A percentile compares a stretch with the other conserved stretches of the same genome.
Conservation (phyloP, 1,139 yeast species). For the Sugiyamaella neomexicana region DNA sequence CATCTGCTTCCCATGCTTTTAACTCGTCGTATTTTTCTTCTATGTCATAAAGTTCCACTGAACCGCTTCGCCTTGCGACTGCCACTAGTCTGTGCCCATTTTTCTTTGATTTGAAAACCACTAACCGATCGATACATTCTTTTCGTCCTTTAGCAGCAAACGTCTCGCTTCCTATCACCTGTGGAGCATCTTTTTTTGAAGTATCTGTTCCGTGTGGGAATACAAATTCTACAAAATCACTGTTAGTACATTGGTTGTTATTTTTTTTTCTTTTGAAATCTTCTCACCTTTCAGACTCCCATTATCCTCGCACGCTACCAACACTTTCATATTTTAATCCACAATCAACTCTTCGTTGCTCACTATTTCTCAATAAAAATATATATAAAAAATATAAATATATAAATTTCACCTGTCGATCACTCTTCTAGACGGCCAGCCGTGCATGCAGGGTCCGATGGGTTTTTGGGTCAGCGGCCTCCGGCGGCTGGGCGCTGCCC, state of each 20-base stretch:
- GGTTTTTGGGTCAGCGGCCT: too few species aligned
- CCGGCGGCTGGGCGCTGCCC: too few species aligned
- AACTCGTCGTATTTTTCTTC: slow-evolving; percentile 22
- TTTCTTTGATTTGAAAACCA: slow-evolving; percentile 20
- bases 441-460: slow-evolving; percentile 8
- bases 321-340: slow-evolving; percentile 37
- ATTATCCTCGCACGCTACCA: slow-evolving; percentile 42
- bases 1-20: slow-evolving; percentile 15
- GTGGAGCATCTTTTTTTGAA: slow-evolving; percentile 34
- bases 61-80: slow-evolving; percentile 33
- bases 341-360: neutral
- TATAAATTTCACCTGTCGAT: slow-evolving; percentile 12
- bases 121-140: slow-evolving; percentile 33
- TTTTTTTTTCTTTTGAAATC: too few species aligned
- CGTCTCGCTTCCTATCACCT: slow-evolving; percentile 32
- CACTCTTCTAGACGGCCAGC: neutral
- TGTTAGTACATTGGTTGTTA: neutral
- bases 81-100: slow-evolving; percentile 24
- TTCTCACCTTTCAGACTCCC: slow-evolving; percentile 38
- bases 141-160: slow-evolving; percentile 34
- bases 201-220: slow-evolving; percentile 39
- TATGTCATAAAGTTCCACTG: slow-evolving; percentile 27
- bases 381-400: neutral
- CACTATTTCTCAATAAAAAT: neutral
- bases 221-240: slow-evolving; percentile 25